Evolutionary conservation across 208 protist genomes (phyloP).

Genomic region (Vickermania ingenoplastis): DNA sequence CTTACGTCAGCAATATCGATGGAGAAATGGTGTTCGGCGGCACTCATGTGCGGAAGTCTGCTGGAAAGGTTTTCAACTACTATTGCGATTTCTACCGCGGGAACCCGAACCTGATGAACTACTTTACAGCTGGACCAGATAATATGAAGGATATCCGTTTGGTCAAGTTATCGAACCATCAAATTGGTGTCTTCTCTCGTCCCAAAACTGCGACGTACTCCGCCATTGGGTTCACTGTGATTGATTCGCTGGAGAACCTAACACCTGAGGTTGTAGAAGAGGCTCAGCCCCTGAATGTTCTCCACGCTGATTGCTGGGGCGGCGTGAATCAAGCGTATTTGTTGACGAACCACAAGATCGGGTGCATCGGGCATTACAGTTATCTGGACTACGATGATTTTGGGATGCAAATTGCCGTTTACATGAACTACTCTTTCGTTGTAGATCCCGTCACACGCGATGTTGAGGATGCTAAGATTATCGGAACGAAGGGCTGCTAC

Average conservation of each 20-base stretch:
- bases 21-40: constrained; percentile 38
- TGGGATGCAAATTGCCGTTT: constrained; percentile 13
- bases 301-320: constrained; percentile 22
- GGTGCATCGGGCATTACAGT: constrained; percentile 33
- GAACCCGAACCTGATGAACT: constrained; percentile 13
- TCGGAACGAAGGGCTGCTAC: constrained; percentile 31
- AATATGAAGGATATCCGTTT: constrained; percentile 54
- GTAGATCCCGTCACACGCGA: constrained; percentile 15
- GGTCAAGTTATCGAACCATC: constrained; percentile 26
- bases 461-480: constrained; percentile 18
- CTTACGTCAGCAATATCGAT: constrained; percentile 29
- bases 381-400: constrained; percentile 15
- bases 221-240: constrained; percentile 37
- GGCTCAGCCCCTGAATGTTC: constrained; percentile 16
- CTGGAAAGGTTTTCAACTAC: constrained; percentile 26
- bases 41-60: constrained; percentile 40
- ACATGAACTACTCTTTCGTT: constrained; percentile 28
- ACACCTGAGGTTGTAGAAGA: constrained; percentile 16
- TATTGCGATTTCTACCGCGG: constrained; percentile 46
- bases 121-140: constrained; percentile 46
- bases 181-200: constrained; percentile 40
- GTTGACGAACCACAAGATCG: constrained; percentile 19
- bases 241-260: constrained; percentile 24
- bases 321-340: constrained; percentile 37
- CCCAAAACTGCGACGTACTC: constrained; percentile 13